Evolutionary conservation across 257 asterid genomes (phyloP), one percentile per base, ranked within the genome.

Genomic region (Craterostigma plantagineum): DNA sequence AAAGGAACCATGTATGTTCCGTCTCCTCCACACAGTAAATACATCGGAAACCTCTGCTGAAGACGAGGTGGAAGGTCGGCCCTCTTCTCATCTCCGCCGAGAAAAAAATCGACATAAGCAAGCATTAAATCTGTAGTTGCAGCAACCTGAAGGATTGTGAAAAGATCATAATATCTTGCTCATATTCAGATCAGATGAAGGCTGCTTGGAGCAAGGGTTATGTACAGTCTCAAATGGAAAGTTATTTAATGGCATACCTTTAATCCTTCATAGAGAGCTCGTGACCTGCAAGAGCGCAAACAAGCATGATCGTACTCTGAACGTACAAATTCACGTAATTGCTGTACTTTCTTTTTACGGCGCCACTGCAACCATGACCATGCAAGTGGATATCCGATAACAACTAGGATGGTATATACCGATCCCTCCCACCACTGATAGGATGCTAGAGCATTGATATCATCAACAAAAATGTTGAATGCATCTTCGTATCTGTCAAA

Each of bases 381-480:
- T 40, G 94, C 85, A 62, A 90, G 81, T 58, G 96, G 92, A 71
- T 75, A 90, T 43, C 75, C 94, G 46, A 75, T 57, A 63, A 90
- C 45, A 60, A 94, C 79, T 15, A 83, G 71, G 59, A 90, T 72
- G 58, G 75, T 80, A 55, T 83, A 73, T 46, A 84, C 71, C 33
- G 99, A 72, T 47, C 96, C 96, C 63, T 90, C 99, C 99, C 99
- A 90, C 99, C 99, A 90, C 56, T 90, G 96, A 65, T 83, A 90
- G 41, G 91, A 64, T 33, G 94, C 91, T 57, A 83, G 83, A 48
- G 83, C 71, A 59, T 90, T 83, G 46, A 83, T 71, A 65, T 90
- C 99, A 51, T 83, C 96, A 54, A 83, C 96, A 52, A 90, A 90
- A 30, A 68, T 58, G 55, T 75, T 83, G 66, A 83, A 90, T 45